phyloP scores from a whole-genome alignment of 2,329 filamentous ascomycete genomes.

The Teratosphaeria zuluensis region DNA sequence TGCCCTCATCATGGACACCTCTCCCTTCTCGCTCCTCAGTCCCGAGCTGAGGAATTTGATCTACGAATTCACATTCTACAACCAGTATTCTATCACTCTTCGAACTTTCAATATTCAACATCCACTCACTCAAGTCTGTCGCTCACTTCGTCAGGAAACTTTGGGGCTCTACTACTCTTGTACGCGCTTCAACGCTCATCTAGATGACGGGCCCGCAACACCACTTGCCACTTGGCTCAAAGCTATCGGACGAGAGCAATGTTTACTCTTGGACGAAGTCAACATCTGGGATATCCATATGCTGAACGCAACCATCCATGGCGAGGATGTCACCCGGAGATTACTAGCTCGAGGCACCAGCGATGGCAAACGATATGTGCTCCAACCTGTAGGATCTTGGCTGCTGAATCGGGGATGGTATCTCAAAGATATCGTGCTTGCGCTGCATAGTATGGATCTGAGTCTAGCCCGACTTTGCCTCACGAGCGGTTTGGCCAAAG shows the following conservation, averaged over 20 bases:
- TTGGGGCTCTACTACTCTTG: constrained; percentile 13
- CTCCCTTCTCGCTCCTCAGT: constrained; percentile 5
- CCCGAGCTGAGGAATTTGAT: constrained; percentile 15
- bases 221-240: constrained; percentile 14
- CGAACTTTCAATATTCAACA: constrained; percentile 8
- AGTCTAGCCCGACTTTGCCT: constrained; percentile 7
- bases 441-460: constrained; percentile 10
- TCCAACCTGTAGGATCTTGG: constrained; percentile 10
- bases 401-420: constrained; percentile 10
- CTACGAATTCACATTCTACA: constrained; percentile 13
- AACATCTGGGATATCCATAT: constrained; percentile 18
- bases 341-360: background rate
- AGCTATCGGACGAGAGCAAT: constrained; percentile 7
- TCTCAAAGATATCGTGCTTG: constrained; percentile 11
- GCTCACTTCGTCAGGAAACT: constrained; percentile 13
- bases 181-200: constrained; percentile 18
- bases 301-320: constrained; percentile 15
- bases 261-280: constrained; percentile 10
- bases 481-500: background rate
- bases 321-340: constrained; percentile 5
- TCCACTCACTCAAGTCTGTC: constrained; percentile 13
- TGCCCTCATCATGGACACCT: constrained; percentile 5
- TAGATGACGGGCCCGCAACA: constrained; percentile 16
- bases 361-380: constrained; percentile 5
- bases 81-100: constrained; percentile 13